Conservation (phyloP, 495 filamentous ascomycete species). For the Penicillium fimorum region DNA sequence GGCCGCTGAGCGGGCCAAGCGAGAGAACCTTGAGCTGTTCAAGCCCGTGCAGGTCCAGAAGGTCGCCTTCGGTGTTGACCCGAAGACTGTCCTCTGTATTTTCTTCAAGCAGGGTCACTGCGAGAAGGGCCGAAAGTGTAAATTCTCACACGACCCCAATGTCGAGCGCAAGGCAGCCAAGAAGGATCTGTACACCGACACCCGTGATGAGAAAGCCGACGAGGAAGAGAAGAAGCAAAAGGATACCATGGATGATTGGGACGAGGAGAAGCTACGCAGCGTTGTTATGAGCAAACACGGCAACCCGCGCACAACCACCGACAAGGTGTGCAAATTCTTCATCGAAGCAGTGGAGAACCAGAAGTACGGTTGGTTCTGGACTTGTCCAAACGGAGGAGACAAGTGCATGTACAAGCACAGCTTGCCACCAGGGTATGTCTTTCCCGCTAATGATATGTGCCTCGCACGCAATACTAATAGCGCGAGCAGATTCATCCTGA, state of each 20-base stretch:
- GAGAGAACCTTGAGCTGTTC: constrained; percentile 79
- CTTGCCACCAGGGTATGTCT: constrained; percentile 81
- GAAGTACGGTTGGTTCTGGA: constrained; percentile 99
- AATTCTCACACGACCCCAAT: constrained; percentile 89
- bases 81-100: constrained; percentile 94
- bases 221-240: constrained; percentile 79
- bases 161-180: constrained; percentile 90
- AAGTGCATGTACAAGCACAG: constrained; percentile 99
- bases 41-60: constrained; percentile 95
- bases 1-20: constrained; percentile 76
- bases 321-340: constrained; percentile 99
- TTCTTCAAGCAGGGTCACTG: constrained; percentile 97
- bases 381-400: constrained; percentile 93
- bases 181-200: constrained; percentile 88
- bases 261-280: constrained; percentile 89
- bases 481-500: constrained; percentile 75
- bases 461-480: constrained; percentile 24
- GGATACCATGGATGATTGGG: constrained; percentile 94
- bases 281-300: constrained; percentile 95
- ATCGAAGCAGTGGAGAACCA: constrained; percentile 96
- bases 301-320: constrained; percentile 92
- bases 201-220: constrained; percentile 62
- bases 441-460: background rate
- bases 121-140: constrained; percentile 97
- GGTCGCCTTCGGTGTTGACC: constrained; percentile 95